Base-by-base conservation (phyloP, 306 rosid species). In the Bauhinia variegata region DNA sequence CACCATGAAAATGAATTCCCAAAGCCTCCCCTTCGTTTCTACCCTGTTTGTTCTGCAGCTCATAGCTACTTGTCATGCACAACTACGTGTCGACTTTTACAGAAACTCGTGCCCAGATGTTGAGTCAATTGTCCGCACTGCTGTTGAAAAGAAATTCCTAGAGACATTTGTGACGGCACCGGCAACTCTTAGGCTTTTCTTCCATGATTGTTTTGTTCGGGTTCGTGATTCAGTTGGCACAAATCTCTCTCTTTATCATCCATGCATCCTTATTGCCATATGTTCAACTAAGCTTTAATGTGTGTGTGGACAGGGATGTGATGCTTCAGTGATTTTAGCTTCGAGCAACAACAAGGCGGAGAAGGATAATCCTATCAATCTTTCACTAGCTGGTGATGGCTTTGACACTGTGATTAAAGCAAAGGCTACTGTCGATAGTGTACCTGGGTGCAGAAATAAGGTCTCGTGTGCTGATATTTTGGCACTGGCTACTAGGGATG, bases 391-490 rank as follows among this genome's bases (percentile, higher is more conserved):
- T 6, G 96, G 96, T 32, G 98, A 89, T 31, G 98, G 98, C 1
- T 92, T 89, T 50, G 98, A 92, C 80, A 92, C 98, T 0, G 96
- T 92, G 68, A 83, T 86, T 43, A 86, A 77, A 78, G 96, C 96
- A 72, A 92, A 89, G 80, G 93, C 84, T 50, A 91, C 96, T 0
- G 85, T 92, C 55, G 96, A 89, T n/a, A 62, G 81, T 37, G 88
- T 86, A 3, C 75, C 83, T 55, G 66, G 47, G 32, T 89, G 98
- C 81, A 72, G 51, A 72, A 76, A 89, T 41, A 86, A 87, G 82
- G 96, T 92, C 66, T 92, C 98, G 3, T 92, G 98, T 73, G 96
- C 98, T 68, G 96, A 89, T 66, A 86, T 92, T n/a, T 72, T 92
- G 73, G 96, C 98, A 66, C 30, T 92, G 86, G 96, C 96, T 42